Conservation (phyloP, 805 yeast genomes). For the Blastobotrys chiropterorum region DNA sequence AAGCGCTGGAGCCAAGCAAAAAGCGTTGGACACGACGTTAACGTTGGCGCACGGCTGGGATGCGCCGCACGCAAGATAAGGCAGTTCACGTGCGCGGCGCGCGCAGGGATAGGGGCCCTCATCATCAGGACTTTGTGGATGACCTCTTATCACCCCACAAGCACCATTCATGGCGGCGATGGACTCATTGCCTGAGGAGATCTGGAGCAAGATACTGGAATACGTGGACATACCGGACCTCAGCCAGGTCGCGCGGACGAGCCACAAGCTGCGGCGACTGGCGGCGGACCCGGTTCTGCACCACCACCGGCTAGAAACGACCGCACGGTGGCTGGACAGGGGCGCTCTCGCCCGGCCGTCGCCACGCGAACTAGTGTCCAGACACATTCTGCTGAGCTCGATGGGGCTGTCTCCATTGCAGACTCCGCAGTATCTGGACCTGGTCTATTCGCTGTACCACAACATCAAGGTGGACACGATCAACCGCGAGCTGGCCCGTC, state of each 20-base stretch:
- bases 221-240: constrained; percentile 26
- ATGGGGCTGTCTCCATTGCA: constrained; percentile 19
- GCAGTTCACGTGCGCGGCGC: too few relatives aligned
- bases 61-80: neutral
- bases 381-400: constrained; percentile 20
- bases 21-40: too few relatives aligned
- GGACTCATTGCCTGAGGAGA: constrained; percentile 21
- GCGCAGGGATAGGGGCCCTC: too few relatives aligned
- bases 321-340: constrained; percentile 19
- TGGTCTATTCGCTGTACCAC: constrained; percentile 15
- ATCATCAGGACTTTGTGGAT: neutral
- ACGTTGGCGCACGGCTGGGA: too few relatives aligned
- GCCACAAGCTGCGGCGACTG: constrained; percentile 16
- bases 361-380: constrained; percentile 19
- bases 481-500: constrained; percentile 18
- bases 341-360: constrained; percentile 19
- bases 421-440: constrained; percentile 14
- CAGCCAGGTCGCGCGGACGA: constrained; percentile 17
- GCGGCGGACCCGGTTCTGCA: constrained; percentile 22
- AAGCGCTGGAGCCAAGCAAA: neutral
- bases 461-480: constrained; percentile 19
- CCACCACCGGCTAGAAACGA: constrained; percentile 14
- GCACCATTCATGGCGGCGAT: neutral
- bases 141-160: neutral
- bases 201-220: constrained; percentile 19